phyloP scores from a whole-genome alignment of 148 eudicot species.

The Chenopodium berlandieri region DNA sequence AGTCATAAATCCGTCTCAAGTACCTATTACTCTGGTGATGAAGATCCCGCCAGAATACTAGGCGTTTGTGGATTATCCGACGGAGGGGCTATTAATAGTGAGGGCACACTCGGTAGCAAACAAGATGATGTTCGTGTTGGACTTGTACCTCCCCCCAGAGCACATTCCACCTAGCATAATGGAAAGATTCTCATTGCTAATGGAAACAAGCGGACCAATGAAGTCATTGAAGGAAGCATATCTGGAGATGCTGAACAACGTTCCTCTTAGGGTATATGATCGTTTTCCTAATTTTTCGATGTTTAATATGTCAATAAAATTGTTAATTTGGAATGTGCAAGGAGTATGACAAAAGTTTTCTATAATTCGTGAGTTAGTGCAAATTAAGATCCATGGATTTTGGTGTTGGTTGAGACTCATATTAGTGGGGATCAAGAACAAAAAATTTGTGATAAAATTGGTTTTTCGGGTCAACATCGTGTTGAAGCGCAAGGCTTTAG shows the following conservation, averaged over 20 bases:
- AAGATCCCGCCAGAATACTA: too few species aligned
- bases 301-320: not conserved
- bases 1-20: too few species aligned
- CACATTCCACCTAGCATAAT: too few species aligned
- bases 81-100: too few species aligned
- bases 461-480: not conserved
- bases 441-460: not conserved
- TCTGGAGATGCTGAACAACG: not conserved
- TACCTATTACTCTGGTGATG: too few species aligned
- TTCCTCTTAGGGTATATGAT: not conserved
- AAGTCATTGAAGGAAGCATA: not conserved
- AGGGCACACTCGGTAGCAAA: too few species aligned
- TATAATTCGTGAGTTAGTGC: not conserved
- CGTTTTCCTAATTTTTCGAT: not conserved
- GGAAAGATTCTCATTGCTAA: too few species aligned
- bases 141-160: too few species aligned
- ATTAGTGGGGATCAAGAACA: not conserved
- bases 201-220: not conserved
- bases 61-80: too few species aligned
- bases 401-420: not conserved
- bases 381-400: not conserved
- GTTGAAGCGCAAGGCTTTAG: conserved; percentile 5
- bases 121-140: too few species aligned
- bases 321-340: not conserved
- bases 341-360: not conserved